phyloP scores from a whole-genome alignment of 2,329 filamentous ascomycete species.

The Hyphodiscus sp. region DNA sequence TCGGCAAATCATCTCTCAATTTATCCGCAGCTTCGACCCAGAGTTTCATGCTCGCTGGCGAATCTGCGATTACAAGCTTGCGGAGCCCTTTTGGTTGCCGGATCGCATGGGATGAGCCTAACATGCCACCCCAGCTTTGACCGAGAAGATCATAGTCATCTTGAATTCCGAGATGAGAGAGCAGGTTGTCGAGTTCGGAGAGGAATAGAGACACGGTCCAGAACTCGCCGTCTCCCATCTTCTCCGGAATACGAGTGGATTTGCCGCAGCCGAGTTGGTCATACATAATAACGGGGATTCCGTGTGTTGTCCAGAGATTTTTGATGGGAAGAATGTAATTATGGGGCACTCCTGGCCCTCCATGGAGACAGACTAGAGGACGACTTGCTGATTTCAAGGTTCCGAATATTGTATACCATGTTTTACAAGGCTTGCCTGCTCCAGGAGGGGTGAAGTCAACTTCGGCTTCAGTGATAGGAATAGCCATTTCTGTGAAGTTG shows the following conservation, averaged over 20 bases:
- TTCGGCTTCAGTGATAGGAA: conserved; percentile 26
- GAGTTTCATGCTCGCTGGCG: conserved; percentile 24
- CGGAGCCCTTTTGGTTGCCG: conserved; percentile 31
- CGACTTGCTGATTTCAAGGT: conserved; percentile 17
- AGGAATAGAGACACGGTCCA: conserved; percentile 43
- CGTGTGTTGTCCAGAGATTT: conserved; percentile 31
- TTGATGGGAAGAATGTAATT: conserved; percentile 36
- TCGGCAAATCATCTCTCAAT: conserved; percentile 18
- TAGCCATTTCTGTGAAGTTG: not conserved
- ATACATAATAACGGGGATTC: conserved; percentile 44
- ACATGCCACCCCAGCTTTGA: conserved; percentile 48
- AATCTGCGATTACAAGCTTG: conserved; percentile 33
- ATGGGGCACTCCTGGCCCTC: conserved; percentile 41
- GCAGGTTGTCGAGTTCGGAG: conserved; percentile 42
- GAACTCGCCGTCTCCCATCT: conserved; percentile 37
- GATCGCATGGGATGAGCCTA: conserved; percentile 38
- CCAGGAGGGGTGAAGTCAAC: conserved; percentile 27
- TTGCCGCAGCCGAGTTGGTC: conserved; percentile 46
- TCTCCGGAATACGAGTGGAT: conserved; percentile 42
- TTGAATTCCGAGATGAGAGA: conserved; percentile 35
- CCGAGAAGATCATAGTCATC: conserved; percentile 38
- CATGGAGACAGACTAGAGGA: conserved; percentile 31
- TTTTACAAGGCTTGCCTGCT: conserved; percentile 32
- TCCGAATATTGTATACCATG: conserved; percentile 35
- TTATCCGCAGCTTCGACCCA: conserved; percentile 20